Base-by-base conservation (phyloP, 2,329 filamentous ascomycete species). In the Neopestalotiopsis sp. region DNA sequence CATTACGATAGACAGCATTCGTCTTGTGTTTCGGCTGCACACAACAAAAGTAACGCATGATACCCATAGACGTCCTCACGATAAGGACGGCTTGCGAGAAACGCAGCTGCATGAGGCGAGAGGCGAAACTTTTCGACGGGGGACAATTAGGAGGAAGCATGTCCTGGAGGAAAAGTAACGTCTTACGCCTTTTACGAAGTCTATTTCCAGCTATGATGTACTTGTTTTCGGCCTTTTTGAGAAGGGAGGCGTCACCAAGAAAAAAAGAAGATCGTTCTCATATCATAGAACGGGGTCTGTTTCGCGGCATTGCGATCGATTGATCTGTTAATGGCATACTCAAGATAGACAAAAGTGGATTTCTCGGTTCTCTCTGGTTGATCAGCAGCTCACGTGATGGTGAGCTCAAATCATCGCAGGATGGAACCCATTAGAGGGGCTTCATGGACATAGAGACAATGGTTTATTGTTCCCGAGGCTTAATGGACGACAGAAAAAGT, bases 261-360 rank as follows among this genome's bases (percentile, higher is more conserved):
- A 30, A n/a, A 40, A 66, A 70, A 45, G 59, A 56, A 75, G 71
- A 71, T 73, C 70, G 73, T 75, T 74, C 72, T 74, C 74, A 71
- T 73, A 74, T 74, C 73, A 76, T 78, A 77, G 76, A 78, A 74
- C 70, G 75, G 76, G 74, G 74, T 74, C 70, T 75, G 71, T 56
- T 56, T 72, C 74, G 72, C 74, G 74, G 76, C 73, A 73, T 74
- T 73, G 75, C 74, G 61, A 40, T 38, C 74, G 75, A 72, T 59
- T 73, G 73, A 76, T 75, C 75, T 76, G 73, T 77, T 76, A 75
- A 78, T 77, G 74, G 74, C 59, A 62, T 75, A 78, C 76, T 76
- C 74, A 76, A 53, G 83, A 87, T 89, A 90, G 87, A 90, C 85
- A 89, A 89, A 89, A 89, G 86, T 86, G 86, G 87, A 88, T 88